These are phyloP conservation scores for Viola odorata DNA, from an alignment of 345 rosid species.

Conservation along the genomic window DNA sequence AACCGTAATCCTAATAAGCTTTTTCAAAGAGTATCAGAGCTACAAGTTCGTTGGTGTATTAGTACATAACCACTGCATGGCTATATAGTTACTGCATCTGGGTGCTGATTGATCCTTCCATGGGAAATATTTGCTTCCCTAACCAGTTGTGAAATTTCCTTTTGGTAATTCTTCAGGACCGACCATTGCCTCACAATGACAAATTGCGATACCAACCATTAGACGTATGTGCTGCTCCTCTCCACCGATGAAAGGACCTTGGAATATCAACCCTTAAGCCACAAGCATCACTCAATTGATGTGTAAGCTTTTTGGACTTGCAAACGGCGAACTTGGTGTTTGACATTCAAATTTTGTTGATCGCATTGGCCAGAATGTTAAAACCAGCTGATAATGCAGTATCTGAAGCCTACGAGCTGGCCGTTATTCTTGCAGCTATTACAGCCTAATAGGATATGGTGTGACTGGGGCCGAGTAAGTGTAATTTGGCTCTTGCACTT, in stretches of 20 bases:
- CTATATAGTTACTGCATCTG: not conserved
- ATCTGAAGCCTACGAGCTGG: too few species aligned
- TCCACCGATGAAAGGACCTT: constrained; percentile 47
- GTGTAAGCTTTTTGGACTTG: not conserved
- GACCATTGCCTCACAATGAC: constrained; percentile 61
- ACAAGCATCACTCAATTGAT: not conserved
- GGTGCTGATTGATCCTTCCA: not conserved
- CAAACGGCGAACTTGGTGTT: not conserved
- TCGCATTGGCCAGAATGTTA: not conserved
- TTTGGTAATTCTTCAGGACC: constrained; percentile 46
- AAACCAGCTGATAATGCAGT: not conserved
- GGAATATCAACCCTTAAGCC: not conserved
- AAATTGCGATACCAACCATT: constrained; percentile 59
- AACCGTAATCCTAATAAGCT: too few species aligned
- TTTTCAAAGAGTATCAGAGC: not conserved
- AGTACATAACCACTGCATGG: not conserved
- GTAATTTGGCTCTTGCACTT: too few species aligned
- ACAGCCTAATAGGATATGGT: too few species aligned
- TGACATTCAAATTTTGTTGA: constrained; percentile 1
- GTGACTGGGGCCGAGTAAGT: too few species aligned
- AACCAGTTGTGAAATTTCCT: not conserved
- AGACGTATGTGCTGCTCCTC: constrained; percentile 77
- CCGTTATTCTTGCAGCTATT: too few species aligned
- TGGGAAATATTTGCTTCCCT: not conserved
- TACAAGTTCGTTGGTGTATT: not conserved